These are phyloP conservation scores for Macadamia tetraphylla DNA, from an alignment of 164 flowering plant species.

Conservation along the genomic window DNA sequence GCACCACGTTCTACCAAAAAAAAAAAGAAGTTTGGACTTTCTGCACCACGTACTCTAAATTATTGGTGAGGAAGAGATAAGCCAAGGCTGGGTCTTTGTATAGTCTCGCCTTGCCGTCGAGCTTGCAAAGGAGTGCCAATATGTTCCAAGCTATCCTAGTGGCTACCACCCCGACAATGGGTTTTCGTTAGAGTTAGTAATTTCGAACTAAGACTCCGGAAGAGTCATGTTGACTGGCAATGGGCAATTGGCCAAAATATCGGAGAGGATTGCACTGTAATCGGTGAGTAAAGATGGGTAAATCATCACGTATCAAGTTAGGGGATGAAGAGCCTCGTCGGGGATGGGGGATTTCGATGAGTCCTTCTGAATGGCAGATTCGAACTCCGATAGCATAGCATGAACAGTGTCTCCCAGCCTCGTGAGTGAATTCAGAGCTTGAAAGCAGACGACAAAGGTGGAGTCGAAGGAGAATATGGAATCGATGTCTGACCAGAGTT, in stretches of 20 bases:
- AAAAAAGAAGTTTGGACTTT: too few species aligned
- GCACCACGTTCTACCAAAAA: conserved; percentile 3
- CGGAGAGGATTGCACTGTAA: conserved; percentile 6
- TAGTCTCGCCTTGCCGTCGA: conserved; percentile 49
- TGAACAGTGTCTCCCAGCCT: conserved; percentile 9
- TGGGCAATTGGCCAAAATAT: not conserved
- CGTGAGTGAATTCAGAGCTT: not conserved
- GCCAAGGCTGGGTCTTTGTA: conserved; percentile 51
- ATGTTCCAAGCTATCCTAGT: conserved; percentile 48
- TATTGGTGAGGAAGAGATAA: conserved; percentile 55
- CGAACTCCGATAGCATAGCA: conserved; percentile 2
- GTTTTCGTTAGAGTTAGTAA: conserved; percentile 13
- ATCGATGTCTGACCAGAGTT: too few species aligned
- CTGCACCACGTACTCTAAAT: conserved; percentile 38
- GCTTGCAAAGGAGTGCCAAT: conserved; percentile 55
- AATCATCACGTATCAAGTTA: conserved; percentile 4
- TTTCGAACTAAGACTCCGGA: conserved; percentile 29
- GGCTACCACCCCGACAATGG: conserved; percentile 19
- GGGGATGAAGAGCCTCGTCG: conserved; percentile 9
- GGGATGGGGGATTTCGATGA: not conserved
- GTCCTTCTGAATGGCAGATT: not conserved
- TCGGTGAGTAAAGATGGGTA: conserved; percentile 4
- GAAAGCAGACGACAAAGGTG: too few species aligned
- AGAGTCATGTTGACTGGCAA: not conserved
- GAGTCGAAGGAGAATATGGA: too few species aligned